These are phyloP conservation scores for Diutina pseudorugosa DNA, from an alignment of 1,139 yeast genomes.

Conservation along the genomic window DNA sequence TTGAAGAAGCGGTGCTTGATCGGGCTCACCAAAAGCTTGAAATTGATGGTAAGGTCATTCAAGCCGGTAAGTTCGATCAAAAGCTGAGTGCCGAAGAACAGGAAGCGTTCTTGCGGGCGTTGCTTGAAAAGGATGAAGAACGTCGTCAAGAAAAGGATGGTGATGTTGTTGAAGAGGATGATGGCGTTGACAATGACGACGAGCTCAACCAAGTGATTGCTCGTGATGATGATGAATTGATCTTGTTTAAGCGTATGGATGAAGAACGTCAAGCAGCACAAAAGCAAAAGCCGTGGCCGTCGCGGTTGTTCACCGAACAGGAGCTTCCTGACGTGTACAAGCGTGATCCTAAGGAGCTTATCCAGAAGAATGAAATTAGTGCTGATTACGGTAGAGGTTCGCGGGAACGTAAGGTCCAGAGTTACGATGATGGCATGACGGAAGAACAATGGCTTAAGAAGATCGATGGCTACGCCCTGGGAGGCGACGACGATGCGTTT, in stretches of 20 bases:
- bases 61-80: conserved; percentile 79
- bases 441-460: conserved; percentile 71
- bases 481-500: conserved; percentile 10
- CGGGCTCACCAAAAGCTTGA: conserved; percentile 76
- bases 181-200: conserved; percentile 43
- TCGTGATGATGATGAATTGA: conserved; percentile 49
- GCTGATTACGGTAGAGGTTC: conserved; percentile 47
- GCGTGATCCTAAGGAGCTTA: conserved; percentile 29
- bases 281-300: conserved; percentile 29
- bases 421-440: conserved; percentile 56
- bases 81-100: conserved; percentile 77
- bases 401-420: conserved; percentile 45
- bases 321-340: conserved; percentile 59
- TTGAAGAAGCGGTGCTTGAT: conserved; percentile 72
- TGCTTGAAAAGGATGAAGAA: conserved; percentile 61
- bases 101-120: conserved; percentile 59
- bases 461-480: conserved; percentile 31
- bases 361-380: conserved; percentile 12
- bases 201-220: conserved; percentile 66
- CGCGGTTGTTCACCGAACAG: conserved; percentile 42
- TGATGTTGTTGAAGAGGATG: conserved; percentile 39
- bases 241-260: conserved; percentile 43
- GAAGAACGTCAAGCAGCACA: conserved; percentile 34
- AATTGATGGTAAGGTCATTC: conserved; percentile 81
- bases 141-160: conserved; percentile 25